Conservation (phyloP, 768 basidiomycete genomes). For the Termitomyces sp. region DNA sequence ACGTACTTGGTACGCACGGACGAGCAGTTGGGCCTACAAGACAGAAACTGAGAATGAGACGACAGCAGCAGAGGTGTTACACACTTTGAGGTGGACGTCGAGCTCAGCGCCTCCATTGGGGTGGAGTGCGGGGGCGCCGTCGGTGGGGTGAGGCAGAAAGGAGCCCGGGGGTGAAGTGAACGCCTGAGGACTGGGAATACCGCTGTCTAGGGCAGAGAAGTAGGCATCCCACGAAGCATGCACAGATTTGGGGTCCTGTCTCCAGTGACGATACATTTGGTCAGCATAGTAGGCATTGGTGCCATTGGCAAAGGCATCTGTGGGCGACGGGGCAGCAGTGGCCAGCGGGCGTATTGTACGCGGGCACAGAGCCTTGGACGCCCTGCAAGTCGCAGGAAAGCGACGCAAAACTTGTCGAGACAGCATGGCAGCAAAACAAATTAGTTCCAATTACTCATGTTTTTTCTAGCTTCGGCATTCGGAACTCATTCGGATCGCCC, state of each 20-base stretch:
- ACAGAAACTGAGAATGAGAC: constrained; percentile 1
- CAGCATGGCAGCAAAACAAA: constrained; percentile 20
- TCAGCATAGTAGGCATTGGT: constrained; percentile 95
- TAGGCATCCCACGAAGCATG: constrained; percentile 94
- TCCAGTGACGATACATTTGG: constrained; percentile 94
- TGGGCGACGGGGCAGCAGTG: constrained; percentile 56
- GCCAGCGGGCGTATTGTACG: constrained; percentile 34
- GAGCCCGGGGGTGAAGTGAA: constrained; percentile 76
- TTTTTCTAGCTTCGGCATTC: background rate
- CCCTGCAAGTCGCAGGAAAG: constrained; percentile 20
- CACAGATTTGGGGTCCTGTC: constrained; percentile 84
- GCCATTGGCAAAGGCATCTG: constrained; percentile 88
- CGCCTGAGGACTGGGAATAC: constrained; percentile 71
- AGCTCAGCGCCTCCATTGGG: constrained; percentile 70
- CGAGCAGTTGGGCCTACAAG: constrained; percentile 90
- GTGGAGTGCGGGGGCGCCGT: constrained; percentile 76
- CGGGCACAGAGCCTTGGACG: constrained; percentile 8
- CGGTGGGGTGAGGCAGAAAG: constrained; percentile 64
- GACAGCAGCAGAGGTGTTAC: constrained; percentile 10
- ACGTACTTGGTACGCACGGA: constrained; percentile 98
- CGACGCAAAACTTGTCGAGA: constrained; percentile 30
- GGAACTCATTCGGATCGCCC: background rate
- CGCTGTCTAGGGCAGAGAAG: constrained; percentile 90
- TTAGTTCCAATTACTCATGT: background rate
- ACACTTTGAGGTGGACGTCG: constrained; percentile 91